phyloP scores from a whole-genome alignment of 2,329 filamentous ascomycete genomes.

The Pseudogymnoascus sp. region DNA sequence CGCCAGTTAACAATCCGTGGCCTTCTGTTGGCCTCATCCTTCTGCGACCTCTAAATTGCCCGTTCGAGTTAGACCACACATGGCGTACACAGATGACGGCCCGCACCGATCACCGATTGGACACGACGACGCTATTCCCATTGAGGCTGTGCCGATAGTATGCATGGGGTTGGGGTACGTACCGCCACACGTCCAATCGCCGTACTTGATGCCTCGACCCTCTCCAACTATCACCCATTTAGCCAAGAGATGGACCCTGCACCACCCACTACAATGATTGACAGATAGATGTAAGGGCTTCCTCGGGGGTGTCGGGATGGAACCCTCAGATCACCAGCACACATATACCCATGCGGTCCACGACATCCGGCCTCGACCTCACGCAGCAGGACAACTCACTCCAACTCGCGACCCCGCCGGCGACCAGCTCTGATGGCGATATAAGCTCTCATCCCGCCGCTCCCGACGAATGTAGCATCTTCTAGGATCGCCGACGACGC shows the following conservation, averaged over 20 bases:
- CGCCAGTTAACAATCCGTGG: background rate
- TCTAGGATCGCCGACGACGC: conserved; percentile 4
- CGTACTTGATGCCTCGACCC: background rate
- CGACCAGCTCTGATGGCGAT: background rate
- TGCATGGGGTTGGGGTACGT: background rate
- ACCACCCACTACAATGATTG: background rate
- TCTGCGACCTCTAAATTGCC: background rate
- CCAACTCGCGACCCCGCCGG: background rate
- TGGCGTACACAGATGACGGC: background rate
- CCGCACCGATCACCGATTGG: conserved; percentile 5
- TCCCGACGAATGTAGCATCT: conserved; percentile 4
- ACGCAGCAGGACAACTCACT: background rate
- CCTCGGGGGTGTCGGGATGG: background rate
- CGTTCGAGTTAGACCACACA: background rate
- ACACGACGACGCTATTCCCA: background rate
- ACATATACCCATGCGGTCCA: background rate
- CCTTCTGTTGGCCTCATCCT: background rate
- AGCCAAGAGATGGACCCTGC: background rate
- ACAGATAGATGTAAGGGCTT: background rate
- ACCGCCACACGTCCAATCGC: background rate
- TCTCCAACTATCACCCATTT: background rate
- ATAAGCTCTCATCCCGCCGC: background rate
- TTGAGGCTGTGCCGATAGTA: background rate
- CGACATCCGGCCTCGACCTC: background rate
- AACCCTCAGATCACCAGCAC: background rate